phyloP scores from a whole-genome alignment of 225 moss, liverwort and hornwort genomes.

The Polytrichum formosum region DNA sequence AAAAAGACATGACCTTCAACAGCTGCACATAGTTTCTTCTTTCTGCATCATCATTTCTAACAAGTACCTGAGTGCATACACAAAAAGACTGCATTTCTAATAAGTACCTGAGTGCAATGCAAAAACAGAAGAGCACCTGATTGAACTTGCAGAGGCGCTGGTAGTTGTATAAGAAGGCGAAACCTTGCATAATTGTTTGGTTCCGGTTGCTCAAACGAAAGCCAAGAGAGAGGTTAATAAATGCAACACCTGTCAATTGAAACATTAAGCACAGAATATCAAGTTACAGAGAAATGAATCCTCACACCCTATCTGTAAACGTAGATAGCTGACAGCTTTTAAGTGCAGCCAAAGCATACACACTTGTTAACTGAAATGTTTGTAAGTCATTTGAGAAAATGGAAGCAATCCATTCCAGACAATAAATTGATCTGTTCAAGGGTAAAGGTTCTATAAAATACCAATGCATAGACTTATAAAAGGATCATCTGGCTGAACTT shows the following conservation, averaged over 20 bases:
- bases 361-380: too few relatives aligned
- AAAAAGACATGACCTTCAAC: too few relatives aligned
- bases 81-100: neutral
- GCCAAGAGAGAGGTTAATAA: slow-evolving; percentile 93
- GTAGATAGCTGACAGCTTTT: too few relatives aligned
- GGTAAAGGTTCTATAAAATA: slow-evolving; percentile 8
- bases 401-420: too few relatives aligned
- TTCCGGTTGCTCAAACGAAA: slow-evolving; percentile 94
- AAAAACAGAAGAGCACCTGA: slow-evolving; percentile 36
- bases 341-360: too few relatives aligned
- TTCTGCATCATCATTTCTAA: too few relatives aligned
- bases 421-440: too few relatives aligned
- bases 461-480: slow-evolving; percentile 98
- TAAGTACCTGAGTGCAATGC: neutral
- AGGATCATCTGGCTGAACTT: slow-evolving; percentile 85
- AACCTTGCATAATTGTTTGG: slow-evolving; percentile 92
- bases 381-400: too few relatives aligned
- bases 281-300: neutral
- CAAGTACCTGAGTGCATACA: neutral
- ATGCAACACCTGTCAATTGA: slow-evolving; percentile 59
- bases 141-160: slow-evolving; percentile 67
- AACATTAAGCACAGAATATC: too few relatives aligned
- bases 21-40: too few relatives aligned
- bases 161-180: slow-evolving; percentile 82
- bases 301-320: too few relatives aligned